A percentile compares a stretch with the other conserved stretches of the same genome.
Evolutionary conservation across 2,329 filamentous ascomycete genomes (phyloP).

Genomic region (Escovopsis sp.): DNA sequence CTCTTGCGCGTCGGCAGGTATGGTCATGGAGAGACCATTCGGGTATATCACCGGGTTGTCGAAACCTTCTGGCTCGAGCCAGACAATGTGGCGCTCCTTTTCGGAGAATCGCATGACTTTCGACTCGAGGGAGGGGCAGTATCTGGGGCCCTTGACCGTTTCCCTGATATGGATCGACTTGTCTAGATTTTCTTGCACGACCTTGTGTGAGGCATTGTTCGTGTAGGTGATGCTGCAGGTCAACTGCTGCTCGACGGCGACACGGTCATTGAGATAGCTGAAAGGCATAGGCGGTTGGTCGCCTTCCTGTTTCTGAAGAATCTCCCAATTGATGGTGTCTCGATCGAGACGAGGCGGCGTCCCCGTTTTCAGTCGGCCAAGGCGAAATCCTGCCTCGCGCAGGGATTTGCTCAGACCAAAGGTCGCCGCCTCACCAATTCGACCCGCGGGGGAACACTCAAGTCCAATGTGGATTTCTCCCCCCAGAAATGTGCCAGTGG

Average conservation of each 20-base stretch:
- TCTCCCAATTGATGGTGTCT: constrained; percentile 64
- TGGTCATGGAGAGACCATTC: constrained; percentile 94
- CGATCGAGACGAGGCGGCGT: constrained; percentile 79
- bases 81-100: constrained; percentile 73
- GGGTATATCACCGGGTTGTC: constrained; percentile 83
- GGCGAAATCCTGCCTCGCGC: constrained; percentile 70
- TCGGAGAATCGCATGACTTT: constrained; percentile 82
- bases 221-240: constrained; percentile 81
- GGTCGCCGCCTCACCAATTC: constrained; percentile 88
- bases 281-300: constrained; percentile 83
- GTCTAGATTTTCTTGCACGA: constrained; percentile 80
- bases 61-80: constrained; percentile 95
- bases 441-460: constrained; percentile 68
- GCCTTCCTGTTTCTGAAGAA: constrained; percentile 59
- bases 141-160: constrained; percentile 83
- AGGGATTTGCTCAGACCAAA: constrained; percentile 86
- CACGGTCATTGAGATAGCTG: constrained; percentile 70
- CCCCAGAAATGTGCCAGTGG: constrained; percentile 87
- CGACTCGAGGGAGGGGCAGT: constrained; percentile 89
- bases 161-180: constrained; percentile 95
- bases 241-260: constrained; percentile 68
- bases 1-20: constrained; percentile 77
- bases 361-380: constrained; percentile 88
- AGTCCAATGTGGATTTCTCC: constrained; percentile 95
- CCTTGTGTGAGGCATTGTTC: constrained; percentile 65